Conservation (phyloP, 495 filamentous ascomycete genomes). For the Penicillium canescens region DNA sequence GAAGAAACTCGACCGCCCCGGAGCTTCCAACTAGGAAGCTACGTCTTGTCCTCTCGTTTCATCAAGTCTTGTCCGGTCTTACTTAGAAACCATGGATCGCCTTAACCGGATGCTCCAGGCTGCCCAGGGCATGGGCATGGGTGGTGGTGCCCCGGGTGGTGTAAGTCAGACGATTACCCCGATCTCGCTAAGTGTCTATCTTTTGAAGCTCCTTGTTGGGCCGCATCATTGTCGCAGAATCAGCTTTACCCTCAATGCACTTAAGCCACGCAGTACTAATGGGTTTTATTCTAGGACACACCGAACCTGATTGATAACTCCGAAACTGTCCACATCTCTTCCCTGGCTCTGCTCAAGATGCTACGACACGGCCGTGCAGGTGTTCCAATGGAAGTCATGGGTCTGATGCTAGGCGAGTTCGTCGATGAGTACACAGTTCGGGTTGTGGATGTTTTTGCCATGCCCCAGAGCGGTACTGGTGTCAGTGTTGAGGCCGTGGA, state of each 20-base stretch:
- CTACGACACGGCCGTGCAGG: slow-evolving; percentile 93
- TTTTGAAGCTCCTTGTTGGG: slow-evolving; percentile 4
- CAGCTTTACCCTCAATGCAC: slow-evolving; percentile 3
- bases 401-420: slow-evolving; percentile 97
- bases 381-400: slow-evolving; percentile 99
- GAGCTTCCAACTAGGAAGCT: slow-evolving; percentile 45
- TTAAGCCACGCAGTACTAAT: slow-evolving; percentile 10
- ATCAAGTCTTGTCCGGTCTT: slow-evolving; percentile 21
- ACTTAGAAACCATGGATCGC: slow-evolving; percentile 68
- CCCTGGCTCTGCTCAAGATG: slow-evolving; percentile 97
- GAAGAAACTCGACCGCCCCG: slow-evolving; percentile 13
- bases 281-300: slow-evolving; percentile 62
- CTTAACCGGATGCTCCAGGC: slow-evolving; percentile 79
- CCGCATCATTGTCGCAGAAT: background rate
- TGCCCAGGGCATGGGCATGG: slow-evolving; percentile 76
- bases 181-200: slow-evolving; percentile 4
- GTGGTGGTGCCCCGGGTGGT: slow-evolving; percentile 68
- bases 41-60: slow-evolving; percentile 18
- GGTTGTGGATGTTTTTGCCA: slow-evolving; percentile 97
- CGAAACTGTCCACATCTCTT: slow-evolving; percentile 99
- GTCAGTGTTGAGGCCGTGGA: slow-evolving; percentile 98
- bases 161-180: slow-evolving; percentile 53
- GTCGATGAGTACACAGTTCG: slow-evolving; percentile 98
- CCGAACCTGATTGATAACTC: slow-evolving; percentile 93
- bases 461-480: slow-evolving; percentile 99